Conservation (phyloP, 257 asterid species). For the Fraxinus americana region DNA sequence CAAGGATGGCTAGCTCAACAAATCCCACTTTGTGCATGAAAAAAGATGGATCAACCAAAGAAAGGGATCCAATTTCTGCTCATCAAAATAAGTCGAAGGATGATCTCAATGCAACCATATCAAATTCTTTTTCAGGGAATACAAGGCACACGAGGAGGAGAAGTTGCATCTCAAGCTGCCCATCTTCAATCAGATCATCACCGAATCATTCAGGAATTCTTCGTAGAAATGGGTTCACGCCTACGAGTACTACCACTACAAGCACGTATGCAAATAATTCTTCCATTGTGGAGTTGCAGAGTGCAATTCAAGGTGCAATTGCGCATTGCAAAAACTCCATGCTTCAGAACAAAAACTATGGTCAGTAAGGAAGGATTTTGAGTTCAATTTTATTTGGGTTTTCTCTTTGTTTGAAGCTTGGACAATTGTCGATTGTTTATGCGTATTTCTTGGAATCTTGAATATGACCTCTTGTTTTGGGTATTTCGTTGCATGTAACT, state of each 20-base stretch:
- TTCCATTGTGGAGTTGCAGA: slow-evolving; percentile 87
- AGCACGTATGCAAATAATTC: slow-evolving; percentile 42
- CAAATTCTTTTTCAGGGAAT: slow-evolving; percentile 71
- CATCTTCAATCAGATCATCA: slow-evolving; percentile 81
- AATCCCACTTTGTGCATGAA: slow-evolving; percentile 27
- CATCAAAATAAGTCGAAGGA: slow-evolving; percentile 1
- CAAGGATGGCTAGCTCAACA: slow-evolving; percentile 20
- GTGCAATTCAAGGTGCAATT: slow-evolving; percentile 85
- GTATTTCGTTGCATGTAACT: neutral
- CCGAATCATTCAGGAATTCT: slow-evolving; percentile 64
- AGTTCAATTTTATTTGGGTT: slow-evolving; percentile 27
- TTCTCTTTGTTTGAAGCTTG: slow-evolving; percentile 24
- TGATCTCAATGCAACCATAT: slow-evolving; percentile 16
- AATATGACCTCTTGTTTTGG: neutral
- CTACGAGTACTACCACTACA: slow-evolving; percentile 1
- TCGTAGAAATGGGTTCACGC: slow-evolving; percentile 35
- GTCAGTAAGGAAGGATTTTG: slow-evolving; percentile 41
- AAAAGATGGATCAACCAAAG: slow-evolving; percentile 18
- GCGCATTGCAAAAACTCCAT: slow-evolving; percentile 87
- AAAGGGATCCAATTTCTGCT: neutral
- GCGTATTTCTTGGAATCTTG: neutral
- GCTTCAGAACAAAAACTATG: slow-evolving; percentile 41
- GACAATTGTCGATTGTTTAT: neutral
- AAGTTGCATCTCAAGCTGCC: slow-evolving; percentile 71
- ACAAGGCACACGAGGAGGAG: slow-evolving; percentile 57